Conservation (phyloP, 73 alveolate species). For the Diophrys appendiculata region DNA sequence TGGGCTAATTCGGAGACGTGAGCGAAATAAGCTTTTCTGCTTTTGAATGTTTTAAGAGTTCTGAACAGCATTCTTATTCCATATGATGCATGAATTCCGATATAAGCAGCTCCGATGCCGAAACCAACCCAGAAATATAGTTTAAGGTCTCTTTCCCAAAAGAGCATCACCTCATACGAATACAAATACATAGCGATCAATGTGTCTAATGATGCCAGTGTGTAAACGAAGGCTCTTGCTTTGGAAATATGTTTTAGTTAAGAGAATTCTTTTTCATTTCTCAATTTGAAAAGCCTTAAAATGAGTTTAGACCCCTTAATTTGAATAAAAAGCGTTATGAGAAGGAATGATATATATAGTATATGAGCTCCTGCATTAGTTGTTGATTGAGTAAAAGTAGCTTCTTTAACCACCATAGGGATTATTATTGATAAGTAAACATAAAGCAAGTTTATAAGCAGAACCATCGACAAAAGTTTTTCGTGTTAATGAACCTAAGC, state of each 20-base stretch:
- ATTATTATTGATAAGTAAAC: too few species aligned
- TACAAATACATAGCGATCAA: neutral
- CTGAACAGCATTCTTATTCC: neutral
- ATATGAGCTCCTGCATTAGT: neutral
- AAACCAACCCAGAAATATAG: neutral
- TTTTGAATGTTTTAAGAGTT: neutral
- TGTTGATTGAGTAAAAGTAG: neutral
- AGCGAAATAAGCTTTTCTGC: neutral
- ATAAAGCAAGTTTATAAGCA: neutral
- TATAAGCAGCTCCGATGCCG: neutral
- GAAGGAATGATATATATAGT: neutral
- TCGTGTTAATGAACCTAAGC: neutral
- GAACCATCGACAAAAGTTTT: neutral
- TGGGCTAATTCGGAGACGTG: neutral
- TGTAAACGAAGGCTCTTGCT: too few species aligned
- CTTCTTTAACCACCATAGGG: neutral
- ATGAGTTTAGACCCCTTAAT: neutral
- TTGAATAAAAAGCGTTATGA: neutral
- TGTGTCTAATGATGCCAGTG: neutral
- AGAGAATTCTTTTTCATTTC: too few species aligned
- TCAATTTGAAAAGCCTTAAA: neutral
- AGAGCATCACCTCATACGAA: neutral
- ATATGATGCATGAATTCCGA: neutral
- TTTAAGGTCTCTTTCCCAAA: neutral
- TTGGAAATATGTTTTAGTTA: too few species aligned